Evolutionary conservation across 2,329 filamentous ascomycete species (phyloP), one percentile per base, ranked within the genome.

Genomic region (Talaromyces sp.): DNA sequence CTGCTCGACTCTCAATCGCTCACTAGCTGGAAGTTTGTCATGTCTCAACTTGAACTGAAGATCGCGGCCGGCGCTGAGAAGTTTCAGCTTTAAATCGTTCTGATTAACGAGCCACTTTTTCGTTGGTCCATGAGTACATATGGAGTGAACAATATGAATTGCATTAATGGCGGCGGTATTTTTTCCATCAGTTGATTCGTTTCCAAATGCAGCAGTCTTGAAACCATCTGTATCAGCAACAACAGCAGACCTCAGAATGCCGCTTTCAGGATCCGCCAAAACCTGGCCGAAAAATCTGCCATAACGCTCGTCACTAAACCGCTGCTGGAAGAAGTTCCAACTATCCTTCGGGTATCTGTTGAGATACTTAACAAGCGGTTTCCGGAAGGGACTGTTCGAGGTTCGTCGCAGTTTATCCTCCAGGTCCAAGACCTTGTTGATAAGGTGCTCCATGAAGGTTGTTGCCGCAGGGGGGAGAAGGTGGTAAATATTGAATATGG

Each of bases 401-500:
- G 95, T 99, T 63, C 95, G 82, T 33, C 95, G 86, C 44, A 99
- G 80, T 65, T 89, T 90, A 58, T 89, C 85, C 74, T 99, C 95
- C 0, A 99, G 82, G 49, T 92, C 89, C 60, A 99, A 81, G n/a
- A 96, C 91, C 57, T 90, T 91, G 66, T 96, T 90, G 55, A 98
- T 91, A 51, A 99, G 84, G 32, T 90, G 86, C 63, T 93, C 91
- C 75, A 98, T 92, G 73, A 99, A 99, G 17, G 88, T 87, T 63
- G 93, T 91, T 1, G 96, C 96, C 10, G 92, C 92, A 0, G 91
- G 84, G 0, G 96, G 95, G 4, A 99, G 82, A n/a, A 99, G 83
- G 72, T 98, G 93, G 74, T 99, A 99, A 61, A 99, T 93, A 71
- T 96, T 95, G 73, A 99, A 89, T 59, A 98, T 96, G 0, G 93